Base-by-base conservation (phyloP, 208 protist genomes). In the Acanthamoeba healyi region DNA sequence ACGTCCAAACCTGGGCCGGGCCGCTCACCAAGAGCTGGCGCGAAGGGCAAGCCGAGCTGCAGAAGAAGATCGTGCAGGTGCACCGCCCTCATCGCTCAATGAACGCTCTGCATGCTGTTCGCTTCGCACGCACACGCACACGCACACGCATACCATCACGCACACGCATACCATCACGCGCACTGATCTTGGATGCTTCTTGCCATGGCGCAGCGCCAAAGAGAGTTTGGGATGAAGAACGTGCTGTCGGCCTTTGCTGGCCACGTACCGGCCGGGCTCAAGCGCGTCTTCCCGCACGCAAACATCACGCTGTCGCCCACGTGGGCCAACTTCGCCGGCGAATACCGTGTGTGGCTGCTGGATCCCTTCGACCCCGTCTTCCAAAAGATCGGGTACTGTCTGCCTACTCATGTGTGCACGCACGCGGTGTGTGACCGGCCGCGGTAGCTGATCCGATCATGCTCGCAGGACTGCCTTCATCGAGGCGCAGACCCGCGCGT, bases 211-310 rank as follows among this genome's bases (percentile, higher is more conserved):
- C 24, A 92, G 58, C 29, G 86, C 19, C 58, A 92, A 92, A 38
- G 92, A 4, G 32, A 38, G 38, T 95, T 96, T 26, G 95, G 96
- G 22, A 97, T 97, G 94, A 96, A 74, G 19, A 49, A 70, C 67
- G 65, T 96, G 24, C 56, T 97, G 91, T 91, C 96, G 6, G 95
- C 91, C 4, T 97, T 97, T 74, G 95, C 96, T 51, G 96, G 88
- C 24, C 96, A 97, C 82, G 96, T 97, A 19, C 96, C 96, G n/a
- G 42, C 24, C 22, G 95, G 56, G 2, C 32, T 96, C 40, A 70
- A 94, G 54, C 46, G 61, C 24, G n/a, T 93, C 58, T 94, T 82
- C 46, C 95, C 95, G 34, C 10, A 81, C 44, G 94, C 95, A 0
- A 91, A 95, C 46, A 94, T 96, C 42, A 93, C 79, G 0, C 92